Evolutionary conservation across 148 eudicot genomes (phyloP), one percentile per base, ranked within the genome.

Genomic region (Vaccinium darrowii): DNA sequence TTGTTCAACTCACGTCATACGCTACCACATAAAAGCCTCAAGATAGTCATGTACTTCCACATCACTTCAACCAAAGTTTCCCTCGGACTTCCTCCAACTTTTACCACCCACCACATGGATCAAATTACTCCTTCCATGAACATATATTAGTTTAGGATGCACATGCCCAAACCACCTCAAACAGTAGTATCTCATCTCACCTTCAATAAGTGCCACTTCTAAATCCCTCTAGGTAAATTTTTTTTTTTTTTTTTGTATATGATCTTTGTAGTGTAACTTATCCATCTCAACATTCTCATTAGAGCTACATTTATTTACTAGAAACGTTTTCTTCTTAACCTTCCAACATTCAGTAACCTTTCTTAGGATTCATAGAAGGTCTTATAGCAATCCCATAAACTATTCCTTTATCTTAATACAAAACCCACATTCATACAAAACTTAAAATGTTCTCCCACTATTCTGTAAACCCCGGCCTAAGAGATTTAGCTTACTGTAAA

Each of bases 11-110:
- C 36, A 3, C 73, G 15, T 7, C 73, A 25, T 67, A 33, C 3
- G 39, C 4, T 36, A 67, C 14, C 33, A 67, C 73, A 67, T 25
- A 30, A 27, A 67, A 4, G 16, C 36, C 73, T 27, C 39, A 67
- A 11, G 73, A 67, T 67, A 67, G 73, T 67, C 73, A 67, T 67
- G 73, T 67, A 36, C 73, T 67, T 67, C 36, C 73, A 67, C 36
- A 67, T 67, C 73, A 67, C 9, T 4, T 25, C 73, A 67, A 67
- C 73, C 36, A 23, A 67, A 25, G 16, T 67, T 21, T 63, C 69
- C 27, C 16, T 25, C 27, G 13, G 16, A 30, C 73, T 67, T 67
- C 69, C 69, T 63, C 27, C 23, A 8, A 9, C 69, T 8, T 63
- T 63, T 63, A 63, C 27, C 73, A 67, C 73, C 73, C 73, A 4